These are phyloP conservation scores for Solanum peruvianum DNA, from an alignment of 257 asterid genomes.

Conservation along the genomic window DNA sequence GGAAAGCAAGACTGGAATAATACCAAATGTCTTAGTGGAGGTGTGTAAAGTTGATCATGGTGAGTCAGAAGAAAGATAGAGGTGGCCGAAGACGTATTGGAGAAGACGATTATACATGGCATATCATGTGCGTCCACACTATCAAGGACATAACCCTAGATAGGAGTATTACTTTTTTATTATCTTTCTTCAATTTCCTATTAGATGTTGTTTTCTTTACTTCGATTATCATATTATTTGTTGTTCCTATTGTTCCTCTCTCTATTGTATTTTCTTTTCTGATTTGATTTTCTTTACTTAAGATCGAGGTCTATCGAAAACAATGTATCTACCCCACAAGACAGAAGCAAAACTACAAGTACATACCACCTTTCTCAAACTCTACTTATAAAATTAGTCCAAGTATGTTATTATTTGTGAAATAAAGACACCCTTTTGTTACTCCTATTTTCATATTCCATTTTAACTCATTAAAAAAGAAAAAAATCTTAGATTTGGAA, in stretches of 20 bases:
- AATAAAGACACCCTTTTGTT: background rate
- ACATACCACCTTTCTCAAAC: background rate
- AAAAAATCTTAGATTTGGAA: background rate
- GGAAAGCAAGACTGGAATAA: background rate
- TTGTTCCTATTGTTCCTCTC: background rate
- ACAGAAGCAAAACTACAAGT: background rate
- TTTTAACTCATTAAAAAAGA: background rate
- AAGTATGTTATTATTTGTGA: too few relatives aligned
- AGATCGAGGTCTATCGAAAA: too few relatives aligned
- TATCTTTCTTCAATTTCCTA: too few relatives aligned
- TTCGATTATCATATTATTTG: background rate
- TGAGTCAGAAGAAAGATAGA: too few relatives aligned
- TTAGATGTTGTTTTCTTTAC: background rate
- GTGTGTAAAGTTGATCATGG: background rate
- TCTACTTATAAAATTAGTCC: background rate
- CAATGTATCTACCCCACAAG: background rate
- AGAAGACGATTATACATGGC: background rate
- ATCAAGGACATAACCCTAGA: background rate
- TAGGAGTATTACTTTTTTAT: background rate
- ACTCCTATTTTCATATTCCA: background rate
- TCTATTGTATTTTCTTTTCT: background rate
- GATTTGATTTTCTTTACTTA: background rate
- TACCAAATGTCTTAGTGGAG: background rate
- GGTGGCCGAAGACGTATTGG: background rate
- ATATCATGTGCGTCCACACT: too few relatives aligned